Base-by-base conservation (phyloP, 805 yeast genomes). In the Spathaspora arborariae region DNA sequence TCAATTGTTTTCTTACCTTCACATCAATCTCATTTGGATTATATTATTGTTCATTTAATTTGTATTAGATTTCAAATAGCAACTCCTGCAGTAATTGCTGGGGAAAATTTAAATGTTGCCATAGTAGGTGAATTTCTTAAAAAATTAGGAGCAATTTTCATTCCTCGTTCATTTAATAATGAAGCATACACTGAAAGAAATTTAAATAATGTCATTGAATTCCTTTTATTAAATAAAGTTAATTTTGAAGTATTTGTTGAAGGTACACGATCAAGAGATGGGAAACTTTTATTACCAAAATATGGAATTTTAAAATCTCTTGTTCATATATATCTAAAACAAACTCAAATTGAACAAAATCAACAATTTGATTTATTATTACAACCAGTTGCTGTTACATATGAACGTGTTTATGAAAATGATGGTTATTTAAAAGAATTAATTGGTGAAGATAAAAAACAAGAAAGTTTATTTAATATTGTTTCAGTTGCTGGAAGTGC, bases 231-330 rank as follows among this genome's bases (percentile, higher is more conserved):
- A 19, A 68, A 76, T 48, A 80, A 81, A 42, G 62, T 74, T 46
- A 74, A 74, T 51, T 65, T 81, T 50, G 85, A 81, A 56, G 80
- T 82, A 49, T 81, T 81, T 53, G 77, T 81, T 43, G 86, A 81
- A 58, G 86, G 86, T n/a, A 79, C 84, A 1, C 70, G 86, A 35
- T 80, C 85, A 2, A 68, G 86, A 48, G 81, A 81, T 50, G 86
- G 86, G n/a, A 81, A 81, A 55, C 63, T 81, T 27, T 67, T 81
- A 19, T 68, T 81, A 20, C 86, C 86, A 11, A 81, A 81, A 56
- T 79, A 77, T 55, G 86, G 86, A 5, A 75, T 81, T 41, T 67
- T 81, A 51, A 81, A 80, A 58, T 75, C 72, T 40, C 65, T 80
- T 38, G 63, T 75, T 30, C 76, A 76, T 46, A 67, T 79, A 13